Evolutionary conservation across 1,284 basidiomycete genomes (phyloP).

Genomic region (Ganoderma lingzhi): DNA sequence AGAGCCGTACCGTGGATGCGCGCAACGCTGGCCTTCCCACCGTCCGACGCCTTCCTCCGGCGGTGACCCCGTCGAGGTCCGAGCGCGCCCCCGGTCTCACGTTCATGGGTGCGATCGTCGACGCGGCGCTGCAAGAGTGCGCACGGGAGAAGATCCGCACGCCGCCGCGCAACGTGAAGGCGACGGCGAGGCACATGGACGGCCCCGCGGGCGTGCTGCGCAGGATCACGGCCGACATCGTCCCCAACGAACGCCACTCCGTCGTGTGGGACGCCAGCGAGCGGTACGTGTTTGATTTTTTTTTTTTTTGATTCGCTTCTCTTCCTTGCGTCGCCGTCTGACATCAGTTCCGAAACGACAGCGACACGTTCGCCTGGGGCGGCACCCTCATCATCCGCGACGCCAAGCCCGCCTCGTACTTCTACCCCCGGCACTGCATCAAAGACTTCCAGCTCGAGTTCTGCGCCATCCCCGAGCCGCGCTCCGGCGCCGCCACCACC

Average conservation of each 20-base stretch:
- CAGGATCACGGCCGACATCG: constrained; percentile 22
- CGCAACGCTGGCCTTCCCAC: background rate
- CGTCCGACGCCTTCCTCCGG: constrained; percentile 10
- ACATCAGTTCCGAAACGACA: background rate
- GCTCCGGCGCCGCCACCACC: constrained; percentile 11
- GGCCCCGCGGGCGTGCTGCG: constrained; percentile 14
- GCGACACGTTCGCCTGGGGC: constrained; percentile 29
- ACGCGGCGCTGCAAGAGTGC: constrained; percentile 19
- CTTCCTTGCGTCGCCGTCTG: background rate
- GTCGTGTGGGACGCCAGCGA: constrained; percentile 28
- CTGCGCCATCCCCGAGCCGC: constrained; percentile 24
- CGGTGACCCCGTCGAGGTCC: constrained; percentile 10
- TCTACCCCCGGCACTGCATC: constrained; percentile 26
- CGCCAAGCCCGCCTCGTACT: constrained; percentile 23
- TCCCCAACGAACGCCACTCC: constrained; percentile 22
- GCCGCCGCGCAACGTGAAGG: background rate
- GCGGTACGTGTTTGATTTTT: constrained; percentile 9
- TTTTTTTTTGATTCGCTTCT: background rate
- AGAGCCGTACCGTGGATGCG: background rate
- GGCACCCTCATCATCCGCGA: constrained; percentile 30
- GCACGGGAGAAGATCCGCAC: constrained; percentile 17
- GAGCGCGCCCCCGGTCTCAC: background rate
- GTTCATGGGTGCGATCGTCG: constrained; percentile 8
- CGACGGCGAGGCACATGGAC: background rate
- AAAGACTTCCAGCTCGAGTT: constrained; percentile 28